Percentiles rank a stretch among this genome's conserved stretches.
These are phyloP conservation scores for Naganishia liquefaciens DNA, from an alignment of 1,284 basidiomycete genomes.

Conservation along the genomic window DNA sequence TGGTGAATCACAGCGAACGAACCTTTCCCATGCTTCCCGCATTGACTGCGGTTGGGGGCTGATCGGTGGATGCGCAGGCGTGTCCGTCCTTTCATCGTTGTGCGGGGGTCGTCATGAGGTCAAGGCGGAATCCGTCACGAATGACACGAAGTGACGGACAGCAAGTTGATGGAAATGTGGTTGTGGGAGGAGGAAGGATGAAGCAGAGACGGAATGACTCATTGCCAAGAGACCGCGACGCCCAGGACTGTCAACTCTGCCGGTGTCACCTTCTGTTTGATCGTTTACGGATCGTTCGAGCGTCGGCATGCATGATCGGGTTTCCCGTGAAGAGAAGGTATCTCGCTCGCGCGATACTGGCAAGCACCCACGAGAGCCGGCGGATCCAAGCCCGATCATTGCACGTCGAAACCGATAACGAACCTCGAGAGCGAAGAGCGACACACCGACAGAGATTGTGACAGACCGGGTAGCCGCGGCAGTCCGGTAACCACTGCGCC, in stretches of 20 bases:
- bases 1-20: background rate
- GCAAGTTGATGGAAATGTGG: conserved; percentile 14
- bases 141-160: background rate
- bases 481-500: background rate
- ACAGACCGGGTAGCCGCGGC: too few relatives aligned
- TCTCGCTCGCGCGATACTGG: background rate
- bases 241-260: background rate
- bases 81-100: conserved; percentile 18
- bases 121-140: background rate
- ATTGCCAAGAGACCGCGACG: conserved; percentile 9
- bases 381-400: conserved; percentile 3
- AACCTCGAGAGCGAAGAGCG: conserved; percentile 9
- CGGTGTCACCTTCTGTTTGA: conserved; percentile 12
- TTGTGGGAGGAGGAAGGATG: conserved; percentile 11
- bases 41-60: background rate
- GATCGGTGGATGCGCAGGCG: conserved; percentile 14
- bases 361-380: background rate
- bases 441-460: background rate
- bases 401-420: background rate
- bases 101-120: background rate
- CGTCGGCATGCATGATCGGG: background rate
- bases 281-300: background rate
- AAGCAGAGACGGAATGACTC: conserved; percentile 13
- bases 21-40: background rate
- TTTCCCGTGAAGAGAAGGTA: conserved; percentile 5